Conservation (phyloP, 345 rosid species). For the Anastatica hierochuntica region DNA sequence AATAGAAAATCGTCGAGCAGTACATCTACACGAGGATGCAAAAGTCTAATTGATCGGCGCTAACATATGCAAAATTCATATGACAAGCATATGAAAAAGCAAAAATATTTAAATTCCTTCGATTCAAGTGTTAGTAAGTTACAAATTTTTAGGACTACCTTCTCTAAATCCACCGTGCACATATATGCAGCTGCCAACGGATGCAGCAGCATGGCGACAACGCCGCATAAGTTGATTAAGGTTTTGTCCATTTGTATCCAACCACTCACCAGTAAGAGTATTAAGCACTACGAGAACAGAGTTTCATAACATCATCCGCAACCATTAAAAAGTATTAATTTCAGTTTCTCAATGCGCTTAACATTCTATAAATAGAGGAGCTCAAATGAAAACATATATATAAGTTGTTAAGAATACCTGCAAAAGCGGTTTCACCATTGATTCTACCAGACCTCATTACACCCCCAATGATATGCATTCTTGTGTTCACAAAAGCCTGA, state of each 20-base stretch:
- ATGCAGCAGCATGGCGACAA: conserved; percentile 74
- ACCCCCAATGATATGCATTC: conserved; percentile 84
- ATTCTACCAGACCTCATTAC: conserved; percentile 38
- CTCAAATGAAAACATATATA: neutral
- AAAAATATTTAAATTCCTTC: no score
- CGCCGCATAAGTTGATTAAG: conserved; percentile 60
- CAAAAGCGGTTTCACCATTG: conserved; percentile 39
- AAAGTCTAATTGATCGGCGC: neutral
- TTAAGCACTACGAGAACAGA: conserved; percentile 42
- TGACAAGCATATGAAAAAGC: no score
- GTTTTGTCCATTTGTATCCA: conserved; percentile 49
- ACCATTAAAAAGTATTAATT: neutral
- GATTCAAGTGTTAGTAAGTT: neutral
- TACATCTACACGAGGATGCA: conserved; percentile 35
- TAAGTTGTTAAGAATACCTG: no score
- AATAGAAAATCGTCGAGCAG: conserved; percentile 55
- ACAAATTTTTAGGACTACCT: conserved; percentile 34
- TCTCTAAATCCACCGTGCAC: conserved; percentile 64
- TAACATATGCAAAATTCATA: neutral
- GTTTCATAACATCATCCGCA: neutral
- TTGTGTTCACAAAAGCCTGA: conserved; percentile 68
- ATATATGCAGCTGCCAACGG: conserved; percentile 57
- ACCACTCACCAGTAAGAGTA: conserved; percentile 70
- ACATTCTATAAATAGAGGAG: neutral
- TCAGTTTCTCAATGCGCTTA: neutral